Evolutionary conservation across 768 basidiomycete species (phyloP), one percentile per base, ranked within the genome.

Genomic region (Megacollybia marginata): DNA sequence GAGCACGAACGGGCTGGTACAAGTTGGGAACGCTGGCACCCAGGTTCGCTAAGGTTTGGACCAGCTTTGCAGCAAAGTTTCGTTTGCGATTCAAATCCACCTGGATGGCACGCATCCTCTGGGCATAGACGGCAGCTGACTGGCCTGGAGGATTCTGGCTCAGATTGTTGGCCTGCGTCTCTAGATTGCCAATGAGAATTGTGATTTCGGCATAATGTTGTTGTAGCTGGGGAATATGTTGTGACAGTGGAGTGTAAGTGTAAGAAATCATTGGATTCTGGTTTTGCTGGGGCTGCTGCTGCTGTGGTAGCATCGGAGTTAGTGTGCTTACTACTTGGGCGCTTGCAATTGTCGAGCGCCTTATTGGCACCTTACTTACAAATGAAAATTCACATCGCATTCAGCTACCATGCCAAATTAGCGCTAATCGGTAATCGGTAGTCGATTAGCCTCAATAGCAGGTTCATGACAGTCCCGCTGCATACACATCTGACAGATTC

Each of bases 271-370:
- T 28, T 28, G 23, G 23, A 28, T 28, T 28, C 23, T 28, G 23
- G 9, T 50, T 47, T 33, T 33, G 48, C 50, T 23, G 46, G 12
- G 13, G 47, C 7, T 28, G 55, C 50, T 9, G 55, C n/a, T 28
- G 23, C 23, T 2, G 23, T 13, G 63, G 56, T 62, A 72, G 69
- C n/a, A 71, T 68, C 13, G 75, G 81, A 23, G 77, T n/a, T n/a
- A n/a, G n/a, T n/a, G n/a, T n/a, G n/a, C n/a, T n/a, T n/a, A n/a
- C n/a, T n/a, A n/a, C n/a, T n/a, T n/a, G n/a, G n/a, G n/a, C n/a
- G n/a, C n/a, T n/a, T n/a, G n/a, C n/a, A n/a, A n/a, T n/a, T n/a
- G n/a, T n/a, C n/a, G n/a, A n/a, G n/a, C n/a, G n/a, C n/a, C n/a
- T n/a, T n/a, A n/a, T n/a, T n/a, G n/a, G n/a, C n/a, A n/a, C n/a